Conservation (phyloP, 371 early-diverging fungal species). For the Mucor plumbeus region DNA sequence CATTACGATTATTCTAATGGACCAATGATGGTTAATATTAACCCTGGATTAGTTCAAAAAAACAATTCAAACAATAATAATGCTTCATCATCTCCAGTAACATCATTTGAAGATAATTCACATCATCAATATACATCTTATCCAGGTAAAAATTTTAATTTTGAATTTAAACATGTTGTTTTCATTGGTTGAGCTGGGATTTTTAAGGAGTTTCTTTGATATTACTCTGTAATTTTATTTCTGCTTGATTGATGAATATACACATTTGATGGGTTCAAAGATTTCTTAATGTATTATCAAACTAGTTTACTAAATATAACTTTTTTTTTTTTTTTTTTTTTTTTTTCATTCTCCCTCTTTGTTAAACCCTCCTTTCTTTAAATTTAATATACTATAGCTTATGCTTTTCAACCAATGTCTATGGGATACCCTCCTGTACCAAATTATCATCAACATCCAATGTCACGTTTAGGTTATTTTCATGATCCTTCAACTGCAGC, state of each 20-base stretch:
- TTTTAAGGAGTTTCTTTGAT: conserved; percentile 15
- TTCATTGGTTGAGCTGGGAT: conserved; percentile 19
- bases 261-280: no score
- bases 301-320: conserved; percentile 7
- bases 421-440: conserved; percentile 37
- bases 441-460: conserved; percentile 24
- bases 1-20: conserved; percentile 40
- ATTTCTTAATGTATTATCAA: no score
- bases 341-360: background rate
- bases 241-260: background rate
- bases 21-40: conserved; percentile 41
- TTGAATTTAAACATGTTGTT: conserved; percentile 10
- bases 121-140: conserved; percentile 33
- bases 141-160: conserved; percentile 35
- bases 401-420: conserved; percentile 45
- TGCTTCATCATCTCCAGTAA: conserved; percentile 15
- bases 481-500: conserved; percentile 20
- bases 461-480: conserved; percentile 36
- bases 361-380: background rate
- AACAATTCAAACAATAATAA: conserved; percentile 11
- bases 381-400: conserved; percentile 27
- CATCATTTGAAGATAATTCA: conserved; percentile 30
- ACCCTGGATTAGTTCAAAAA: conserved; percentile 43
- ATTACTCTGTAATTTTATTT: background rate
- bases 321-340: background rate